A percentile compares a stretch with the other conserved stretches of the same genome.
Evolutionary conservation across 345 rosid species (phyloP).

Genomic region (Diplotaxis tenuifolia): DNA sequence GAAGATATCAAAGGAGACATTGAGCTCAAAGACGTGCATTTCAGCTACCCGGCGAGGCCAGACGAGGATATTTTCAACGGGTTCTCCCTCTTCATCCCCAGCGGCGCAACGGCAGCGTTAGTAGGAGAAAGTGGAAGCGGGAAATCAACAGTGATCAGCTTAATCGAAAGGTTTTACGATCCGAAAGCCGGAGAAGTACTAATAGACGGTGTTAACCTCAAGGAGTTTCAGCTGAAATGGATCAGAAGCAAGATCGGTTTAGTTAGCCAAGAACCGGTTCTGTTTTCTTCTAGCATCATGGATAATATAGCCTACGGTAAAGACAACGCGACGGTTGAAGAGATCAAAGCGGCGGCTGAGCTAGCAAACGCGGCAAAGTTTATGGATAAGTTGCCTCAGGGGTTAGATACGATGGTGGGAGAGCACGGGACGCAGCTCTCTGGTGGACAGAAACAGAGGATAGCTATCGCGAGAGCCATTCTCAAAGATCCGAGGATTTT

Average conservation of each 20-base stretch:
- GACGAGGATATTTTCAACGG: slow-evolving; percentile 64
- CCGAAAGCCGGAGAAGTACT: slow-evolving; percentile 66
- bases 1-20: slow-evolving; percentile 67
- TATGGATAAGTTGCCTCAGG: slow-evolving; percentile 78
- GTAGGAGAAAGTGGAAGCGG: slow-evolving; percentile 95
- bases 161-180: slow-evolving; percentile 81
- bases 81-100: slow-evolving; percentile 59
- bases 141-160: slow-evolving; percentile 74
- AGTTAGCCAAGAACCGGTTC: slow-evolving; percentile 82
- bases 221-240: slow-evolving; percentile 74
- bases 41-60: slow-evolving; percentile 79
- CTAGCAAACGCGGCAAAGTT: slow-evolving; percentile 78
- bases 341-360: slow-evolving; percentile 64
- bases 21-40: slow-evolving; percentile 60
- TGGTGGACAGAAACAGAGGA: slow-evolving; percentile 94
- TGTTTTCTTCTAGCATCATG: slow-evolving; percentile 65
- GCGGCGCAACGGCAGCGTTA: slow-evolving; percentile 69
- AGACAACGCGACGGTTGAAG: slow-evolving; percentile 66
- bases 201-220: slow-evolving; percentile 63
- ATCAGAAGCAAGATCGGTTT: slow-evolving; percentile 70
- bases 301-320: slow-evolving; percentile 79
- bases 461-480: slow-evolving; percentile 87
- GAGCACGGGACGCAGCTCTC: slow-evolving; percentile 93
- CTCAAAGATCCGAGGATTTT: slow-evolving; percentile 72
- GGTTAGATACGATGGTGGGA: slow-evolving; percentile 85